Evolutionary conservation across 164 flowering plant species (phyloP), one percentile per base, ranked within the genome.

Genomic region (Chloranthus sessilifolius): DNA sequence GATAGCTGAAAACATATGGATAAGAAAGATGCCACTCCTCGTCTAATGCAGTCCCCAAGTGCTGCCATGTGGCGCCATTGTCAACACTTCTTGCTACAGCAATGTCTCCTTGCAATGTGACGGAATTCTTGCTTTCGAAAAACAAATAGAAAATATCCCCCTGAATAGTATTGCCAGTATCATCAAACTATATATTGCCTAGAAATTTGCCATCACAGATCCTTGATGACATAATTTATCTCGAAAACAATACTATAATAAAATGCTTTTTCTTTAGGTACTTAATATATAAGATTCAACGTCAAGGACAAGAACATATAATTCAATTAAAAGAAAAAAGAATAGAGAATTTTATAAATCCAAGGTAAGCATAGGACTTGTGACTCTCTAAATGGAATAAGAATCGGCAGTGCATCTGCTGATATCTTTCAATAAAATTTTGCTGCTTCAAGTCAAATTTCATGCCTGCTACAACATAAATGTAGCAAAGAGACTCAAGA

Each of bases 21-120:
- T 75, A 88, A 10, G 98, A 91, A 26, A 91, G 90, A 72, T 91
- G 98, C 96, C 98, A 91, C 14, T 83, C 89, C 65, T 91, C 98
- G 66, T 85, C 84, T 63, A 91, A 75, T 3, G 87, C 96, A 36
- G 76, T 71, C 38, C 98, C 98, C 61, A 88, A 55, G 10, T 68
- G 88, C 58, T 88, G 69, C 98, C 98, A 91, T 19, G 95, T 80
- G 39, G 83, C 98, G 59, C 98, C 96, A 34, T 75, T 75, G 54
- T 91, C 96, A 23, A 48, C 40, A 50, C 98, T 91, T 71, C 65
- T 82, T 19, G 98, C 77, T 56, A 88, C 98, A 22, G 83, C 96
- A 47, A 91, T 88, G 59, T 91, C 98, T 54, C 98, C 98, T 79
- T 91, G 86, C 79, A 75, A 60, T 6, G 90, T 85, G 42, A 82